Base-by-base conservation (phyloP, 2,329 filamentous ascomycete species). In the Epichloe baconii region DNA sequence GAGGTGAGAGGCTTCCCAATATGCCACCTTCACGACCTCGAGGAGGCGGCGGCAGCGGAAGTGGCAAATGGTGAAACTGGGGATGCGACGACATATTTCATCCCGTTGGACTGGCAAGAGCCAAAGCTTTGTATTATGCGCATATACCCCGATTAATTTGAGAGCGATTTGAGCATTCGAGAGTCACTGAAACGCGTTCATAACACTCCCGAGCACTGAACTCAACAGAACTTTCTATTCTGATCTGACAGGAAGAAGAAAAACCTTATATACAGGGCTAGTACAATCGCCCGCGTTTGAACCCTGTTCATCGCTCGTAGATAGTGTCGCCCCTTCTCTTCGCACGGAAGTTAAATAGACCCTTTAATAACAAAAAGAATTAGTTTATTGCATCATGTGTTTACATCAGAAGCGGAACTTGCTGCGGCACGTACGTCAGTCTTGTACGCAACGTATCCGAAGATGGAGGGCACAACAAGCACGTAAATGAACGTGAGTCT, bases 251-350 rank as follows among this genome's bases (percentile, higher is more conserved):
- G 14, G 7, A 14, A 47, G 4, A 26, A 4, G 7, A 8, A 43
- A 55, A 56, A 54, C 52, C 53, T 61, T 73, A 75, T 74, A 63
- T 75, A 76, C 69, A 69, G 46, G 53, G 52, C 46, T 48, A 48
- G 34, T 44, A 45, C 37, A 10, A 45, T 49, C 52, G 55, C 56
- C 50, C 51, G 47, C 52, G 53, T 35, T 44, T 15, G 3, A 49
- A 48, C 49, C 49, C 46, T 52, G 49, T 62, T 64, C 73, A 97
- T 67, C 78, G 91, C 71, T 97, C 90, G 51, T 75, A 73, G 62
- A 94, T 77, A n/a, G 83, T 76, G 65, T 97, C 91, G 50, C 88
- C 90, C 69, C 80, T 85, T 68, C 87, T 78, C 83, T 97, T 97
- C 52, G 83, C 91, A 60, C 89, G 80, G 60, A 96, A 68, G 47